Conservation (phyloP, 2,329 filamentous ascomycete species). For the Periconia macrospinosa region DNA sequence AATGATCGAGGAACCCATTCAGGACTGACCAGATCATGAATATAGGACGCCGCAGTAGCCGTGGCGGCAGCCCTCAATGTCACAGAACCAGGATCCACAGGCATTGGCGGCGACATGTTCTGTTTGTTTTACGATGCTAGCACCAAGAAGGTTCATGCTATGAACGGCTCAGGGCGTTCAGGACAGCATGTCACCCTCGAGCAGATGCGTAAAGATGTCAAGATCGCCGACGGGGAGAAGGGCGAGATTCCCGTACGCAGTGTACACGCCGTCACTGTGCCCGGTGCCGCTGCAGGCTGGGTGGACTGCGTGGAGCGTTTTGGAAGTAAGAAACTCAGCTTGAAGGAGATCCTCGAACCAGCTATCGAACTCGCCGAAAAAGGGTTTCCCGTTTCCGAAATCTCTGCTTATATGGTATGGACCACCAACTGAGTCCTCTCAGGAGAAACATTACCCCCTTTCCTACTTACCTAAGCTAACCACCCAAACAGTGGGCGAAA, state of each 20-base stretch:
- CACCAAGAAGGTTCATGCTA: slow-evolving; percentile 76
- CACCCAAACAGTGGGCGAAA: slow-evolving; percentile 66
- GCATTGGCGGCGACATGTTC: slow-evolving; percentile 97
- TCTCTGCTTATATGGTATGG: slow-evolving; percentile 70
- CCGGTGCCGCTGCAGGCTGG: slow-evolving; percentile 92
- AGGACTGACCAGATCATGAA: neutral
- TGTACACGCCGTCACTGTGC: slow-evolving; percentile 81
- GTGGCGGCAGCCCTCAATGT: slow-evolving; percentile 91
- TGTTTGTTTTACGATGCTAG: slow-evolving; percentile 88
- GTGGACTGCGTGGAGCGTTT: slow-evolving; percentile 85
- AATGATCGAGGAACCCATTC: too few species aligned
- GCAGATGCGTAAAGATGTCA: slow-evolving; percentile 69
- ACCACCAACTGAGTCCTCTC: neutral
- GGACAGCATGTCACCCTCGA: slow-evolving; percentile 70
- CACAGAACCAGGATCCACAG: slow-evolving; percentile 89
- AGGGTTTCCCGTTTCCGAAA: slow-evolving; percentile 86
- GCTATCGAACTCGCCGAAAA: slow-evolving; percentile 85
- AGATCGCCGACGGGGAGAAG: slow-evolving; percentile 59
- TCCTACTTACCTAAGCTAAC: neutral
- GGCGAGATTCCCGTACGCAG: slow-evolving; percentile 72
- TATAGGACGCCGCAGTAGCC: slow-evolving; percentile 90
- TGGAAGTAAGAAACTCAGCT: slow-evolving; percentile 78
- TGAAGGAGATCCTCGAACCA: slow-evolving; percentile 78
- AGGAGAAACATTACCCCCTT: neutral
- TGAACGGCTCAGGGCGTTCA: slow-evolving; percentile 93